Evolutionary conservation across 2,329 filamentous ascomycete species (phyloP), one percentile per base, ranked within the genome.

Genomic region (Alternaria metachromatica): DNA sequence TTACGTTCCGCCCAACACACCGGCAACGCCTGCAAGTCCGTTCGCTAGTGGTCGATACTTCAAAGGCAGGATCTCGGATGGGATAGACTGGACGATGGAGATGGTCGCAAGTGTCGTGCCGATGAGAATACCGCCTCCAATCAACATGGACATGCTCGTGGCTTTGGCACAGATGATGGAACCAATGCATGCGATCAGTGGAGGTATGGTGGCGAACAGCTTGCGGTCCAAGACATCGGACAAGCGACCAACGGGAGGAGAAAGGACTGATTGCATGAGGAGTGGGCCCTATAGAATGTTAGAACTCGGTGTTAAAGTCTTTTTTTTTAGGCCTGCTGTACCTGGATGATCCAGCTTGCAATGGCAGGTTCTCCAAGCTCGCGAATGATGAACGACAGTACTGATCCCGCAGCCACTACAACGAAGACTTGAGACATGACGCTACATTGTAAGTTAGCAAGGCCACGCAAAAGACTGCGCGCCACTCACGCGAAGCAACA

Each of bases 221-320:
- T 87, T 88, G 50, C 86, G 81, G 63, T 87, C 85, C 1, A 87
- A 74, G 3, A 87, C 85, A 72, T 88, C 86, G 10, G 86, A 87
- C 0, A 88, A 81, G 5, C 86, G 82, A 11, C 87, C 86, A 3
- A 87, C 81, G 20, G 87, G 81, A 4, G 86, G 87, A 1, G 85
- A 87, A 2, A 88, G 79, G 3, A 87, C 86, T 49, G 81, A 83
- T 75, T 88, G 87, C 82, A 88, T 87, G 10, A 88, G 81, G 0
- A 88, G 78, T 1, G 86, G 87, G 0, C 85, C 86, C 82, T 87
- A 50, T 58, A 62, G 20, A n/a, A 1, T 43, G 50, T 65, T 1
- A 68, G 25, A 48, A 15, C 2, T 8, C 3, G 6, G 5, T 33
- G 6, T 25, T 3, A 1, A 12, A 10, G 15, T 1, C 26, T 26